Percentiles rank a stretch among this genome's conserved stretches.
phyloP scores from a whole-genome alignment of 371 early-diverging fungal species.

The Capillidium heterosporum region DNA sequence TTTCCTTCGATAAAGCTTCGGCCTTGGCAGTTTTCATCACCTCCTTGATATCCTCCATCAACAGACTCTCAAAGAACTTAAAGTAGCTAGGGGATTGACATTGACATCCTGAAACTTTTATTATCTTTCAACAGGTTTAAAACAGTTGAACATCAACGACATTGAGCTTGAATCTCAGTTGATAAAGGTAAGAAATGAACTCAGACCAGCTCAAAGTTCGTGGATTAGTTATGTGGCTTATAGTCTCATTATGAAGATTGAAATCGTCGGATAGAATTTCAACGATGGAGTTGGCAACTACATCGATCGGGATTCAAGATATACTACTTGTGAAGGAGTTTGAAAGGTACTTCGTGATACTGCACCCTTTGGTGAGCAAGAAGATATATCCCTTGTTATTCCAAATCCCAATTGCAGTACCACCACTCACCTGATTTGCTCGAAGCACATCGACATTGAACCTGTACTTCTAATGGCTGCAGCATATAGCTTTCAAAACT shows the following conservation, averaged over 20 bases:
- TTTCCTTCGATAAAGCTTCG: no score
- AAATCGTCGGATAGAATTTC: not conserved
- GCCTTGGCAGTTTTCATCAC: no score
- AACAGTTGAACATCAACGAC: not conserved
- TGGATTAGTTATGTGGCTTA: not conserved
- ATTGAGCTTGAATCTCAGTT: not conserved
- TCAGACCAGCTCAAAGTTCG: not conserved
- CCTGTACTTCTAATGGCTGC: conserved; percentile 8
- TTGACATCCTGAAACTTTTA: not conserved
- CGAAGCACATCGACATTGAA: conserved; percentile 18
- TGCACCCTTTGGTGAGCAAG: conserved; percentile 5
- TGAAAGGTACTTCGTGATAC: not conserved
- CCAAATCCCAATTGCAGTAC: conserved; percentile 19
- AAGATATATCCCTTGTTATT: conserved; percentile 20
- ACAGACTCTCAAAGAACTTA: not conserved
- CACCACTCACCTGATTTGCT: conserved; percentile 21
- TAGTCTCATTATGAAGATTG: not conserved
- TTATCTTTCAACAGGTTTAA: not conserved
- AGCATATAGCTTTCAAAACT: conserved; percentile 12
- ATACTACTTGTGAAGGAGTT: not conserved
- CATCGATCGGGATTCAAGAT: conserved; percentile 3
- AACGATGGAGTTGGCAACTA: not conserved
- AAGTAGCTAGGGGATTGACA: conserved; percentile 3
- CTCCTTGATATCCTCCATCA: not conserved
- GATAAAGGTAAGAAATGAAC: not conserved